Evolutionary conservation across 164 flowering plant genomes (phyloP), one percentile per base, ranked within the genome.

Genomic region (Platanus orientalis): DNA sequence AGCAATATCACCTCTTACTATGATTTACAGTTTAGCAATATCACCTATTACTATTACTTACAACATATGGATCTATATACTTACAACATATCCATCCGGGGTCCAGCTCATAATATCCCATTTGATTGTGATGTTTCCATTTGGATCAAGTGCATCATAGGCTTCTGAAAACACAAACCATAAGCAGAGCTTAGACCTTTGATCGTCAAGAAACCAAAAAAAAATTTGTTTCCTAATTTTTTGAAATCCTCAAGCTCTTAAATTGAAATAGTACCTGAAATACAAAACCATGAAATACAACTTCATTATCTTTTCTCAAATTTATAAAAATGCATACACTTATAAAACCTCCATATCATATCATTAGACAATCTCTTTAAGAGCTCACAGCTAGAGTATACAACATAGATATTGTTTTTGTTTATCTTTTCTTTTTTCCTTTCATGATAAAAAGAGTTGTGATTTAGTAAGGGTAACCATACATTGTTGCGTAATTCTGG

Each of bases 21-120:
- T 36, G 42, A 36, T 36, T 36, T 3, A 36, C 12, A 36, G 42
- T 36, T 36, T 1, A 36, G 42, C 13, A 10, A 10, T 36, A 36
- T 10, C 7, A 3, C 12, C 42, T 36, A 36, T 14, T 36, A 36
- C 42, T 36, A 36, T 36, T 3, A 14, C 9, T 36, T 36, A 36
- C 42, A 36, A 36, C 12, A 36, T 36, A 36, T 3, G 42, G 10
- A 7, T 7, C 12, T 36, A 44, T 5, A 54, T 56, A 78, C 90
- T 80, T 77, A 89, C 96, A 67, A 82, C 80, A 73, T 89, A 89
- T 65, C 96, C 96, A 81, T 89, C 96, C 0, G 90, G 84, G 29
- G 85, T 84, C 95, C 91, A 88, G 53, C 69, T 70, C 51, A 80
- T 80, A 30, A 87, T 49, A 60, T 87, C 93, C 93, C 93, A 87